These are phyloP conservation scores for Berkeleyomyces basicola DNA, from an alignment of 2,329 filamentous ascomycete genomes.

Conservation along the genomic window DNA sequence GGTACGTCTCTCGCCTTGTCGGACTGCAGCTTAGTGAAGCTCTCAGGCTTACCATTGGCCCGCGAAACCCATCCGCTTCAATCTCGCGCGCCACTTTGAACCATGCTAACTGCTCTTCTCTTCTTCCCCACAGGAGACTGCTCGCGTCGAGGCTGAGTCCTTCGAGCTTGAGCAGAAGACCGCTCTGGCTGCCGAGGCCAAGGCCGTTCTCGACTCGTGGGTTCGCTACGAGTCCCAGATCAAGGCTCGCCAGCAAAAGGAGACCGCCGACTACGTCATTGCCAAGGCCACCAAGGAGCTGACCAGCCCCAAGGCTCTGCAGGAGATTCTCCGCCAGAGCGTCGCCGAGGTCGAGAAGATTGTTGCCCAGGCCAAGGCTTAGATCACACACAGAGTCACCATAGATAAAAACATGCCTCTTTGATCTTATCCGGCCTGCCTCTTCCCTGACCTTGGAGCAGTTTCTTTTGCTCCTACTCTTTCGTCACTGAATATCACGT, in stretches of 20 bases:
- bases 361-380: constrained; percentile 15
- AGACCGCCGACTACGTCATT: constrained; percentile 84
- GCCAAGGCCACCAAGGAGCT: constrained; percentile 98
- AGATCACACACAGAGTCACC: not conserved
- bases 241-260: constrained; percentile 95
- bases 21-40: not conserved
- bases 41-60: not conserved
- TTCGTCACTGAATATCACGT: no score
- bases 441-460: no score
- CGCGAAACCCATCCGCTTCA: not conserved
- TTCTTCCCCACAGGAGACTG: constrained; percentile 57
- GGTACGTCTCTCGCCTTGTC: constrained; percentile 36
- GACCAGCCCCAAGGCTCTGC: constrained; percentile 89
- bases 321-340: constrained; percentile 97
- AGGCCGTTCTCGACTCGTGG: constrained; percentile 93
- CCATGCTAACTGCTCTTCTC: not conserved
- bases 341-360: constrained; percentile 90
- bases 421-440: not conserved
- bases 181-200: constrained; percentile 80
- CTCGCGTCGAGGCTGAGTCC: constrained; percentile 83
- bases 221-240: constrained; percentile 97
- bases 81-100: not conserved
- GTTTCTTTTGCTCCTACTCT: not conserved
- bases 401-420: not conserved
- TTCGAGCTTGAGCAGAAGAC: constrained; percentile 97